Percentiles rank a stretch among this genome's conserved stretches.
These are phyloP conservation scores for Blastomyces parvus DNA, from an alignment of 2,329 filamentous ascomycete species.

Conservation along the genomic window DNA sequence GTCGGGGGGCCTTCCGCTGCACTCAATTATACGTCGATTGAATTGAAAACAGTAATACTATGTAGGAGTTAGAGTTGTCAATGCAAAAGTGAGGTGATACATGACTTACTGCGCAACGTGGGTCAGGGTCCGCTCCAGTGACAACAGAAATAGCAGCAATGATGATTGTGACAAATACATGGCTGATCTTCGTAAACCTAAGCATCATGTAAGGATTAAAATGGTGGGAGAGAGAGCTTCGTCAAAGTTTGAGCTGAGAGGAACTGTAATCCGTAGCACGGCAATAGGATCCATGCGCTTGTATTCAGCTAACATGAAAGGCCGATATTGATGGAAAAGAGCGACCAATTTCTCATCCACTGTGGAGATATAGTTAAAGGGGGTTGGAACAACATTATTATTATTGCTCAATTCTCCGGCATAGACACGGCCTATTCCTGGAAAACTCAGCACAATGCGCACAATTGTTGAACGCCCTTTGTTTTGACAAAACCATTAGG, in stretches of 20 bases:
- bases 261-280: not conserved
- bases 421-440: too few species aligned
- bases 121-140: not conserved
- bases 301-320: too few species aligned
- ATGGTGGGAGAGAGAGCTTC: not conserved
- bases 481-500: too few species aligned
- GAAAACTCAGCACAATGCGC: too few species aligned
- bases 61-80: not conserved
- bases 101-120: not conserved
- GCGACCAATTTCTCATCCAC: not conserved
- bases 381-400: too few species aligned
- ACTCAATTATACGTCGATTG: not conserved
- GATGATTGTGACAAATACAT: not conserved
- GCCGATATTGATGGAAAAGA: too few species aligned
- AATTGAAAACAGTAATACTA: not conserved
- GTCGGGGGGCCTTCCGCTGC: not conserved
- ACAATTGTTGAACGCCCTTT: too few species aligned
- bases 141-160: not conserved
- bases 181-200: not conserved
- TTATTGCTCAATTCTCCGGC: too few species aligned
- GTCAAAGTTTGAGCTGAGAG: not conserved
- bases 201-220: not conserved
- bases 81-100: not conserved
- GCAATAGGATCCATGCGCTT: too few species aligned
- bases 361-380: not conserved